phyloP scores from a whole-genome alignment of 2,329 filamentous ascomycete genomes.

The Sclerotinia glacialis region DNA sequence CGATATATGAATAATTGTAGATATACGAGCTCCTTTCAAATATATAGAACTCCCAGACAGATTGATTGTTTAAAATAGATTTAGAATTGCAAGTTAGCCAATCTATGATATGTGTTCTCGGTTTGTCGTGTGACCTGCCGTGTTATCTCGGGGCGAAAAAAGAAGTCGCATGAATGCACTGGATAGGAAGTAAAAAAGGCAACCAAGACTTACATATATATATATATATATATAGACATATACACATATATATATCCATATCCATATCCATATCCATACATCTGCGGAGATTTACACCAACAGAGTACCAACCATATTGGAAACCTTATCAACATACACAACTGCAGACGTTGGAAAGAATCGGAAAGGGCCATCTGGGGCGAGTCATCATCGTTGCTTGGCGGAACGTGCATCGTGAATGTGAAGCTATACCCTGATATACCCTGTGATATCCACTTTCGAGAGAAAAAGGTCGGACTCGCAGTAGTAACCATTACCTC shows the following conservation, averaged over 20 bases:
- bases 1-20: neutral
- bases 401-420: conserved; percentile 2
- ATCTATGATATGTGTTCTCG: too few species aligned
- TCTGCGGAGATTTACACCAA: neutral
- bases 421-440: neutral
- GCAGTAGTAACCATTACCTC: neutral
- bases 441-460: neutral
- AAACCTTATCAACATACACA: neutral
- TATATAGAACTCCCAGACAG: neutral
- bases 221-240: neutral
- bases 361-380: neutral
- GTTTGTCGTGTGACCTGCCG: neutral
- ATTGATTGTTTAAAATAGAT: neutral
- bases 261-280: too few species aligned
- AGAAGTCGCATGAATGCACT: neutral
- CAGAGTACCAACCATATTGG: neutral
- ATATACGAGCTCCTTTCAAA: neutral
- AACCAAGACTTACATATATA: too few species aligned
- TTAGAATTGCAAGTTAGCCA: neutral
- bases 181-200: neutral
- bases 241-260: too few species aligned
- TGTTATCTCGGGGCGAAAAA: neutral
- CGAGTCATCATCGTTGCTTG: neutral
- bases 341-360: conserved; percentile 1
- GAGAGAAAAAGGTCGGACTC: neutral